A percentile compares a stretch with the other conserved stretches of the same genome.
Evolutionary conservation across 1,139 yeast genomes (phyloP).

Genomic region (Saccharomyces hybrid): DNA sequence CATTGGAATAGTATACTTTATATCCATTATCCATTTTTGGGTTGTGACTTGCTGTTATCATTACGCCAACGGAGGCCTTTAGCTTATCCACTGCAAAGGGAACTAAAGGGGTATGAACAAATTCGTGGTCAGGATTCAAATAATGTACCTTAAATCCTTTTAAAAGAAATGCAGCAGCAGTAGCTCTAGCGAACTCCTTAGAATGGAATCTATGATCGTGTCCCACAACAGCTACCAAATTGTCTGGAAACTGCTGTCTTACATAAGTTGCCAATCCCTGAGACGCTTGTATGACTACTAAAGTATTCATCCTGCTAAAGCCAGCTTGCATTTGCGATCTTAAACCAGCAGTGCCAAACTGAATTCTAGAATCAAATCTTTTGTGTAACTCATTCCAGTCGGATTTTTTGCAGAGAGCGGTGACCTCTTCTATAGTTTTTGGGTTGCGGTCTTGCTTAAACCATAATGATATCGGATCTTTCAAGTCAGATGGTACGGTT

Average conservation of each 20-base stretch:
- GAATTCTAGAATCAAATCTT: conserved; percentile 47
- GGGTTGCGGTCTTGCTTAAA: conserved; percentile 38
- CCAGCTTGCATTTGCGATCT: conserved; percentile 88
- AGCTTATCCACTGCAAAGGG: conserved; percentile 72
- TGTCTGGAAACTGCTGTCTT: conserved; percentile 29
- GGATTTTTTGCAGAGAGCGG: conserved; percentile 36
- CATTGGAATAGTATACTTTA: conserved; percentile 88
- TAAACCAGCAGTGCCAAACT: conserved; percentile 93
- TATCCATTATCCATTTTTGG: conserved; percentile 93
- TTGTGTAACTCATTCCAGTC: conserved; percentile 43
- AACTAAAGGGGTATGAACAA: conserved; percentile 84
- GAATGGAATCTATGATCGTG: conserved; percentile 90
- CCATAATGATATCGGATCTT: conserved; percentile 19
- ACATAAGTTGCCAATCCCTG: conserved; percentile 78
- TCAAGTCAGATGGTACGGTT: conserved; percentile 15
- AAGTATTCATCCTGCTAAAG: conserved; percentile 79
- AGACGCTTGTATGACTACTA: conserved; percentile 84
- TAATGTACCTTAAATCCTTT: conserved; percentile 63
- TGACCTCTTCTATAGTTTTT: conserved; percentile 50
- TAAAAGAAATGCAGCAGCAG: conserved; percentile 67
- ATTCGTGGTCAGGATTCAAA: conserved; percentile 42
- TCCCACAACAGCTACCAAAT: conserved; percentile 65
- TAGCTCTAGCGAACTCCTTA: conserved; percentile 64
- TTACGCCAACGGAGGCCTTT: conserved; percentile 72
- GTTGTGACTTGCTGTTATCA: conserved; percentile 96